These are phyloP conservation scores for Pyrenophora teres DNA, from an alignment of 2,329 filamentous ascomycete species.

Conservation along the genomic window DNA sequence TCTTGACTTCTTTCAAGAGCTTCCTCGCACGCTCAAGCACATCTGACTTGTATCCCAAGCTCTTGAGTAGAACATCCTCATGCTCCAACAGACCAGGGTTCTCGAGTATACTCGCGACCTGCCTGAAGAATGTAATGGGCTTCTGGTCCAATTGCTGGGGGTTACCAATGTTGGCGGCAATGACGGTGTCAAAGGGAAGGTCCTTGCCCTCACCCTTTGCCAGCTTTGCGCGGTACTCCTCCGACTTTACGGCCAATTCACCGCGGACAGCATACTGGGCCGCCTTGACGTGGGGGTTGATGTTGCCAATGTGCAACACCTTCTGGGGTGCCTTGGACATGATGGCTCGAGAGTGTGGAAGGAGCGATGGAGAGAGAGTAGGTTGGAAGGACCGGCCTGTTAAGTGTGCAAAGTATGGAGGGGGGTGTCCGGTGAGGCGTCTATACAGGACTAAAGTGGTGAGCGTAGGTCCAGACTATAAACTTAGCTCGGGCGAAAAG, in stretches of 20 bases:
- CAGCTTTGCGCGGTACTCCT: constrained; percentile 81
- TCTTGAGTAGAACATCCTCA: constrained; percentile 73
- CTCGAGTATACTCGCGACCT: constrained; percentile 91
- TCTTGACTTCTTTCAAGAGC: constrained; percentile 81
- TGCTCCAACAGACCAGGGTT: constrained; percentile 85
- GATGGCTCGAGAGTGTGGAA: constrained; percentile 42
- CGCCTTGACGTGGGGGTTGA: constrained; percentile 84
- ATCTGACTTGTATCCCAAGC: constrained; percentile 86
- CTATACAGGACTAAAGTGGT: constrained; percentile 18
- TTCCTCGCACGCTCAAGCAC: constrained; percentile 81
- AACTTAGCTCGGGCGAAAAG: constrained; percentile 11
- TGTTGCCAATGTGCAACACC: constrained; percentile 77
- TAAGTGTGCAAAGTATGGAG: constrained; percentile 3
- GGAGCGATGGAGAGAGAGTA: not conserved
- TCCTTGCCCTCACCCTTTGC: constrained; percentile 61
- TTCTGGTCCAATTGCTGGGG: constrained; percentile 99
- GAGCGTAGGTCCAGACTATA: constrained; percentile 20
- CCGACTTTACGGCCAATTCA: constrained; percentile 90
- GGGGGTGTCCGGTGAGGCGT: constrained; percentile 8
- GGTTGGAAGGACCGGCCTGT: constrained; percentile 4
- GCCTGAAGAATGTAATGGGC: constrained; percentile 98
- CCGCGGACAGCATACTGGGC: constrained; percentile 97
- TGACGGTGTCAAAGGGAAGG: constrained; percentile 87
- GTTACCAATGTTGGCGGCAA: constrained; percentile 98
- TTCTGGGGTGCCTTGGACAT: constrained; percentile 48